A percentile compares a stretch with the other conserved stretches of the same genome.
Conservation (phyloP, 495 filamentous ascomycete species). For the Talaromyces thailandensis region DNA sequence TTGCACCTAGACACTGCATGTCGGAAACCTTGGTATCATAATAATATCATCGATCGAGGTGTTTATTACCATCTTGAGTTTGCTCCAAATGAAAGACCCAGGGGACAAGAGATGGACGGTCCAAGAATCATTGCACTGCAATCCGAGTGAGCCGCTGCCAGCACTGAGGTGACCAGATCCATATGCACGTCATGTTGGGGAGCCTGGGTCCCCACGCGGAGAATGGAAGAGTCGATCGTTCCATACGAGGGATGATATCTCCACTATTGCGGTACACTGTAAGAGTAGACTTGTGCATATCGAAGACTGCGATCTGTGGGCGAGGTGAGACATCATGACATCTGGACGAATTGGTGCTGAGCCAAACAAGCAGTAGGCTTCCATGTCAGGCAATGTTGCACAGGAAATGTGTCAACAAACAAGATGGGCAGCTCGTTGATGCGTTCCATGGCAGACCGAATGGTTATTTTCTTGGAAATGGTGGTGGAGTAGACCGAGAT, state of each 20-base stretch:
- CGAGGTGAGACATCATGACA: not conserved
- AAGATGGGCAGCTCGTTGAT: not conserved
- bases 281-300: not conserved
- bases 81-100: not conserved
- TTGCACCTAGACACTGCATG: not conserved
- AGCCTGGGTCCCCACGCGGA: not conserved
- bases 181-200: slow-evolving; percentile 4
- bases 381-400: not conserved
- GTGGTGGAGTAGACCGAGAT: not conserved
- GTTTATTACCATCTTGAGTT: not conserved
- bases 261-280: not conserved
- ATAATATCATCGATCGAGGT: not conserved
- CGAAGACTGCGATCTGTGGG: not conserved
- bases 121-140: not conserved
- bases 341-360: not conserved
- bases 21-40: not conserved
- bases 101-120: not conserved
- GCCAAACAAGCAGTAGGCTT: not conserved
- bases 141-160: not conserved
- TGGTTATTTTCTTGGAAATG: not conserved
- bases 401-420: not conserved
- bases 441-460: not conserved
- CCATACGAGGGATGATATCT: not conserved
- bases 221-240: not conserved
- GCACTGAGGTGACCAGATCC: not conserved